These are phyloP conservation scores for Dactylellina parvicollis DNA, from an alignment of 2,329 filamentous ascomycete species.

Conservation along the genomic window DNA sequence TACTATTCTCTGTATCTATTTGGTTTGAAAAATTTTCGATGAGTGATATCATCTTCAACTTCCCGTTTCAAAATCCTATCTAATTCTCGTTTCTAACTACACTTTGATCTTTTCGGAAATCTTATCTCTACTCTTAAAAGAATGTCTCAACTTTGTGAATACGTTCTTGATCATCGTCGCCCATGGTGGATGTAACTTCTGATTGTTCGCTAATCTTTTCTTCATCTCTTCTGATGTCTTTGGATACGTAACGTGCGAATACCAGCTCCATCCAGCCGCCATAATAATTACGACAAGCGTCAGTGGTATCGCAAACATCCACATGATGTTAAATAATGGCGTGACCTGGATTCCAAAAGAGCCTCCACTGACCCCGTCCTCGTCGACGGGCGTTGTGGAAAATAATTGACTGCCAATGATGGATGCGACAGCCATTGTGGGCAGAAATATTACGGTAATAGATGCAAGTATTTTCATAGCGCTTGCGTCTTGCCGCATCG, in stretches of 20 bases:
- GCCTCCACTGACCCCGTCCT: neutral
- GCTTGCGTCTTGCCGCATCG: slow-evolving; percentile 59
- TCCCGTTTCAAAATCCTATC: too few species aligned
- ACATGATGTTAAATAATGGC: slow-evolving; percentile 16
- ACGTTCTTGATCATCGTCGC: neutral
- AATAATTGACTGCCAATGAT: slow-evolving; percentile 57
- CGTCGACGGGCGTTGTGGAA: neutral
- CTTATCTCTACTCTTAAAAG: neutral
- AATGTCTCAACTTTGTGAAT: neutral
- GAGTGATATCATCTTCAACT: too few species aligned
- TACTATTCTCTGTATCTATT: slow-evolving; percentile 27
- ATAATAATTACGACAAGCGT: slow-evolving; percentile 12
- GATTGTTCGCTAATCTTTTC: slow-evolving; percentile 3
- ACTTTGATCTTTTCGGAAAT: neutral
- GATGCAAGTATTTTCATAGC: slow-evolving; percentile 62
- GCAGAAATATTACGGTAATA: slow-evolving; percentile 62
- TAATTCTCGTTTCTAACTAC: too few species aligned
- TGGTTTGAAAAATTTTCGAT: too few species aligned
- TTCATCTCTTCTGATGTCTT: slow-evolving; percentile 23
- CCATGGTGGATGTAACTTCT: slow-evolving; percentile 5
- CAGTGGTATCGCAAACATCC: slow-evolving; percentile 23
- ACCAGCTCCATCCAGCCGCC: slow-evolving; percentile 26
- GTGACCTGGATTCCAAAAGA: neutral
- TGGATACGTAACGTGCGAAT: slow-evolving; percentile 23
- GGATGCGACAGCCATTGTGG: slow-evolving; percentile 61